Conservation (phyloP, 352 stramenopile species). For the Salisapilia sapeloensis region DNA sequence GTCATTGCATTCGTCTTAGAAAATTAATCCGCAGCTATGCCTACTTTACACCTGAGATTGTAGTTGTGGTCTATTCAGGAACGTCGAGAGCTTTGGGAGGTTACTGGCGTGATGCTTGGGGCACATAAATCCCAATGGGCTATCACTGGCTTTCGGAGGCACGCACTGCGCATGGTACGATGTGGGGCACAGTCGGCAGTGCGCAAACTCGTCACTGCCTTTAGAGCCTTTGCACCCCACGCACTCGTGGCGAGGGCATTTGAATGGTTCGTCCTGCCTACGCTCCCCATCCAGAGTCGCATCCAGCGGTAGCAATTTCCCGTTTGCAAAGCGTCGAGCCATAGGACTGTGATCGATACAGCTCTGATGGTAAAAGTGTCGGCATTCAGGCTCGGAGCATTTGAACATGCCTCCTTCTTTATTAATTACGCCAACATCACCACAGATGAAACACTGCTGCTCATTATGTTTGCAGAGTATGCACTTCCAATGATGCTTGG, state of each 20-base stretch:
- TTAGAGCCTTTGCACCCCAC: slow-evolving; percentile 63
- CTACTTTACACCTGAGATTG: too few species aligned
- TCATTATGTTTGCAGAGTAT: slow-evolving; percentile 79
- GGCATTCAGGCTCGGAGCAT: slow-evolving; percentile 41
- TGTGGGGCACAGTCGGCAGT: slow-evolving; percentile 84
- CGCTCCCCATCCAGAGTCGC: slow-evolving; percentile 11
- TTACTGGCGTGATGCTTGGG: slow-evolving; percentile 84
- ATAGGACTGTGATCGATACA: slow-evolving; percentile 51
- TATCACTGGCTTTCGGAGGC: slow-evolving; percentile 79
- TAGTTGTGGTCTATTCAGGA: too few species aligned
- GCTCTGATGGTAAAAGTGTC: slow-evolving; percentile 75
- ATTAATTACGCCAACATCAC: slow-evolving; percentile 73
- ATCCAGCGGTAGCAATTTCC: slow-evolving; percentile 9
- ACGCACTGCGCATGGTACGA: slow-evolving; percentile 88
- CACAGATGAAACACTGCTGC: slow-evolving; percentile 81
- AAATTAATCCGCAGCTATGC: too few species aligned
- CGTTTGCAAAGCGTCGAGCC: slow-evolving; percentile 20
- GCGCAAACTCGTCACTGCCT: slow-evolving; percentile 65
- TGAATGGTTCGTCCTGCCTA: slow-evolving; percentile 60
- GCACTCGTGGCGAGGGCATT: slow-evolving; percentile 80
- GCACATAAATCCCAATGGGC: slow-evolving; percentile 84
- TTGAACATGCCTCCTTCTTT: slow-evolving; percentile 72
- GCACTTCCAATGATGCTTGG: slow-evolving; percentile 78
- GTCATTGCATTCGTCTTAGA: too few species aligned
- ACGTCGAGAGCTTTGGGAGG: too few species aligned